phyloP scores from a whole-genome alignment of 768 basidiomycete species.

The Suillus tomentosus region DNA sequence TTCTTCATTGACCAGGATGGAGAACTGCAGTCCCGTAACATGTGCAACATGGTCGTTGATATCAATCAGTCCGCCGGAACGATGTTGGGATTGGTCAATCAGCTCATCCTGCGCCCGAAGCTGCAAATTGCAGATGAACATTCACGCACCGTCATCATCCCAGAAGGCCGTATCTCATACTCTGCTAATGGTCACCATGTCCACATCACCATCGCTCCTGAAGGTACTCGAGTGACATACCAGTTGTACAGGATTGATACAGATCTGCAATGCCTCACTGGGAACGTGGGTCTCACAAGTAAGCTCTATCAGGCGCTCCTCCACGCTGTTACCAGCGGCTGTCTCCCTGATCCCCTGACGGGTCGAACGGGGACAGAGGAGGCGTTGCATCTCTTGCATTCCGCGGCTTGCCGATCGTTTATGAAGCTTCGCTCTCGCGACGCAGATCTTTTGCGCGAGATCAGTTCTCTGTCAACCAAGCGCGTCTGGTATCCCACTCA shows the following conservation, averaged over 20 bases:
- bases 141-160: constrained; percentile 40
- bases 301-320: constrained; percentile 43
- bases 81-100: constrained; percentile 44
- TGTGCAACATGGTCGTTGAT: constrained; percentile 46
- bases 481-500: constrained; percentile 42
- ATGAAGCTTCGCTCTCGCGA: constrained; percentile 35
- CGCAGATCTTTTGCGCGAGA: constrained; percentile 32
- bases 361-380: constrained; percentile 45
- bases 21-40: constrained; percentile 41
- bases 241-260: constrained; percentile 33
- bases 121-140: constrained; percentile 1
- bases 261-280: constrained; percentile 25
- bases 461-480: constrained; percentile 36
- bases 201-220: constrained; percentile 16
- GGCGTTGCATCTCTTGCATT: constrained; percentile 41
- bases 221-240: constrained; percentile 17
- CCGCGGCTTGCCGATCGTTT: constrained; percentile 43
- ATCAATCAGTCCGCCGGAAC: constrained; percentile 42
- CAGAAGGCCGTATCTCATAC: constrained; percentile 33
- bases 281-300: constrained; percentile 29
- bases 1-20: constrained; percentile 39
- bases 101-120: constrained; percentile 41
- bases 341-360: constrained; percentile 46
- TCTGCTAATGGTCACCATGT: constrained; percentile 19
- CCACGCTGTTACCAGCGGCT: constrained; percentile 45